These are phyloP conservation scores for Stephania cephalantha DNA, from an alignment of 164 flowering plant genomes.

Conservation along the genomic window DNA sequence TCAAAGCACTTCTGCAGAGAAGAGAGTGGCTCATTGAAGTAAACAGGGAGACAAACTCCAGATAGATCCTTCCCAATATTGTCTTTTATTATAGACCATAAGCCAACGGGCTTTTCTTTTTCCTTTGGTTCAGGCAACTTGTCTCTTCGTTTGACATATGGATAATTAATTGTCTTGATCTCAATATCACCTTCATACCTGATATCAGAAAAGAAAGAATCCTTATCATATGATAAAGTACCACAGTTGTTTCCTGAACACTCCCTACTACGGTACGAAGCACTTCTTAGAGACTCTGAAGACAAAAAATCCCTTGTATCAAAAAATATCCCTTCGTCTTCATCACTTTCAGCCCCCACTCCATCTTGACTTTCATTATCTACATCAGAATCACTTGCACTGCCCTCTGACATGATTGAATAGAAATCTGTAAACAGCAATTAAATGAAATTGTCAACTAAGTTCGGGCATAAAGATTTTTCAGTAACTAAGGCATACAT, in stretches of 20 bases:
- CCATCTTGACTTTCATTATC: constrained; percentile 91
- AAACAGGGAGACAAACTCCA: constrained; percentile 98
- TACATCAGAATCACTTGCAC: constrained; percentile 74
- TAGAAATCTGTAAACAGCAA: constrained; percentile 67
- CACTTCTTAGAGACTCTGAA: constrained; percentile 77
- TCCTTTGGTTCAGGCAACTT: constrained; percentile 95
- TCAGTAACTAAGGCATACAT: neutral
- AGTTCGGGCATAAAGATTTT: neutral
- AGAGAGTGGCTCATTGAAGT: constrained; percentile 96
- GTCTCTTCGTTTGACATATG: constrained; percentile 75
- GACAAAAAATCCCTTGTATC: constrained; percentile 80
- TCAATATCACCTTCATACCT: constrained; percentile 37
- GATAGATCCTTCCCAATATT: constrained; percentile 96
- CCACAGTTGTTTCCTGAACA: constrained; percentile 34
- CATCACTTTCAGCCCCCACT: constrained; percentile 83
- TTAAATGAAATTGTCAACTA: neutral
- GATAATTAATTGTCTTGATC: constrained; percentile 53
- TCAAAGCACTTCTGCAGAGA: constrained; percentile 97
- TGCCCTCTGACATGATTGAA: constrained; percentile 89
- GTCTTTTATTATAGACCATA: constrained; percentile 97
- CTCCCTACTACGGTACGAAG: constrained; percentile 75
- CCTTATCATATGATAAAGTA: constrained; percentile 37
- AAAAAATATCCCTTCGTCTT: constrained; percentile 74
- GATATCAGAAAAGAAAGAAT: constrained; percentile 42
- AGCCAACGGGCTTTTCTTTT: constrained; percentile 90